Conservation (phyloP, 306 rosid species). For the Mimosa pudica region DNA sequence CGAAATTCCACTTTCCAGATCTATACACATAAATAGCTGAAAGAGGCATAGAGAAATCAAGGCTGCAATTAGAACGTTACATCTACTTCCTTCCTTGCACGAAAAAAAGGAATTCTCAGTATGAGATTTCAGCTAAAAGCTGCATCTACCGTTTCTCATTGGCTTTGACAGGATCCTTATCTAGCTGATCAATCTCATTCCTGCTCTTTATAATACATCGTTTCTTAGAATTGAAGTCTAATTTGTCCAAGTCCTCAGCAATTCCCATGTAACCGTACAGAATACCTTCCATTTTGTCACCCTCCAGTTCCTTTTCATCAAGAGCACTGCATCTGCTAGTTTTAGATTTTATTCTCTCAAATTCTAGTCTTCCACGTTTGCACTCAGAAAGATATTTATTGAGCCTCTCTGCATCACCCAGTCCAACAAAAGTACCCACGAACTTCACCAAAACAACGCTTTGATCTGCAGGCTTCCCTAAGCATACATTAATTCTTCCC, state of each 20-base stretch:
- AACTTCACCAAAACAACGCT: conserved; percentile 56
- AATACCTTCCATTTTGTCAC: conserved; percentile 55
- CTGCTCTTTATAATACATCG: conserved; percentile 73
- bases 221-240: conserved; percentile 67
- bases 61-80: conserved; percentile 25
- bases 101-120: conserved; percentile 22
- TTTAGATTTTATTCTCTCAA: conserved; percentile 37
- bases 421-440: conserved; percentile 55
- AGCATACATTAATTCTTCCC: conserved; percentile 73
- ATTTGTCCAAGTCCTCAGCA: conserved; percentile 78
- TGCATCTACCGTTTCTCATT: conserved; percentile 44
- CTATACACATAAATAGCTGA: conserved; percentile 32
- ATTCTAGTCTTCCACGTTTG: conserved; percentile 45
- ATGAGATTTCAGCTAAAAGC: conserved; percentile 15
- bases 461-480: conserved; percentile 63
- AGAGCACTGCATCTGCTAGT: conserved; percentile 17
- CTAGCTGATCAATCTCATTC: conserved; percentile 79
- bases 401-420: conserved; percentile 60
- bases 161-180: conserved; percentile 75
- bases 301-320: conserved; percentile 27
- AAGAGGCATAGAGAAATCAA: conserved; percentile 15
- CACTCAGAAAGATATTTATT: conserved; percentile 47
- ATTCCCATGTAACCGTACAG: conserved; percentile 81
- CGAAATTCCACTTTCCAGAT: conserved; percentile 34
- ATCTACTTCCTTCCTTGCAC: conserved; percentile 4